phyloP scores from a whole-genome alignment of 129 eudicot species.

The Apium graveolens region DNA sequence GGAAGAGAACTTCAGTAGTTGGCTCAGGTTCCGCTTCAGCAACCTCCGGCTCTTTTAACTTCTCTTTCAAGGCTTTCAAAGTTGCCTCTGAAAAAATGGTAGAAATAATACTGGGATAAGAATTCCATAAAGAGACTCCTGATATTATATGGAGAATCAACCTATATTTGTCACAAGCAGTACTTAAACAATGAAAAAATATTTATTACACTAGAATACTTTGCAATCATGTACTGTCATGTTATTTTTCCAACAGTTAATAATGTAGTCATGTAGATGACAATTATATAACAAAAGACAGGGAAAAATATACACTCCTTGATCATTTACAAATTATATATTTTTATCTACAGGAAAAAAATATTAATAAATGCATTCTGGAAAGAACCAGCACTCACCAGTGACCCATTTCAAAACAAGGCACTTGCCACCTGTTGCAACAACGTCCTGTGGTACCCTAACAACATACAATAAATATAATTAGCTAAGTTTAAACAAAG shows the following conservation, averaged over 20 bases:
- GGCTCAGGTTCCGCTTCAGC: conserved; percentile 90
- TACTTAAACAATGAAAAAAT: background rate
- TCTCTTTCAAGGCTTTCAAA: conserved; percentile 61
- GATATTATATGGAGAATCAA: background rate
- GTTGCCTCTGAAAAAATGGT: conserved; percentile 53
- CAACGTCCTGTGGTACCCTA: conserved; percentile 93
- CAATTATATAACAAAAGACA: background rate
- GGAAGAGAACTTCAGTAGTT: conserved; percentile 93
- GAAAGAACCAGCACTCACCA: conserved; percentile 37
- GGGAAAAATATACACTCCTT: background rate
- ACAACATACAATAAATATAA: conserved; percentile 5
- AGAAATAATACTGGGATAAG: background rate
- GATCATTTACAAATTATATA: background rate
- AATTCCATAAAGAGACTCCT: background rate
- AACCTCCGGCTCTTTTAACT: conserved; percentile 45
- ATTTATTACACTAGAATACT: background rate
- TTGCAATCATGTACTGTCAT: background rate
- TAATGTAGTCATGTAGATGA: background rate
- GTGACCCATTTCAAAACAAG: conserved; percentile 74
- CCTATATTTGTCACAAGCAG: background rate
- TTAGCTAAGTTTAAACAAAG: conserved; percentile 7
- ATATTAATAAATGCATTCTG: background rate
- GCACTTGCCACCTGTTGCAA: conserved; percentile 94
- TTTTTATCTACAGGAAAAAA: background rate
- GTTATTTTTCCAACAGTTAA: background rate